Evolutionary conservation across 2,329 filamentous ascomycete species (phyloP).

Genomic region (Xylaria sp.): DNA sequence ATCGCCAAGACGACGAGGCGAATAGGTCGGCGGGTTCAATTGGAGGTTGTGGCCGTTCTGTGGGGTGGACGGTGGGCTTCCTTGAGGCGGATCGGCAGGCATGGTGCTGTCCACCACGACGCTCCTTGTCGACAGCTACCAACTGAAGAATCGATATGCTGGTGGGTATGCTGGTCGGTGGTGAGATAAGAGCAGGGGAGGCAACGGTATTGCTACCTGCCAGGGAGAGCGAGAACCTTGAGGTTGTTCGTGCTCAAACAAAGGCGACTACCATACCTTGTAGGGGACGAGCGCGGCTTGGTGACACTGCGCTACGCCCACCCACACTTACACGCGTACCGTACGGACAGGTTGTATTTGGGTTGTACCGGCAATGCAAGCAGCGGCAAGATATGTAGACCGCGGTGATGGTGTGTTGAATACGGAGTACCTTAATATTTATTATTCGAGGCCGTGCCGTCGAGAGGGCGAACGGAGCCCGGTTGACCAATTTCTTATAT

Average conservation of each 20-base stretch:
- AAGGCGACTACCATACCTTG: too few relatives aligned
- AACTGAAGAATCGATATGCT: constrained; percentile 9
- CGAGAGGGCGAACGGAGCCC: not conserved
- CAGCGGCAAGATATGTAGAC: not conserved
- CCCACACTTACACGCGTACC: too few relatives aligned
- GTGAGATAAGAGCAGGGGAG: not conserved
- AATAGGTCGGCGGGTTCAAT: constrained; percentile 27
- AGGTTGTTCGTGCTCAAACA: not conserved
- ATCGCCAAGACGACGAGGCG: constrained; percentile 36
- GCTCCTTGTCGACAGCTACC: constrained; percentile 11
- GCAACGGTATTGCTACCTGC: not conserved
- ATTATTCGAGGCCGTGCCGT: constrained; percentile 1
- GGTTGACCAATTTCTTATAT: not conserved
- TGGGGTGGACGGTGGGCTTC: constrained; percentile 33
- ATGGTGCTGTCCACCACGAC: constrained; percentile 14
- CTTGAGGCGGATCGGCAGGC: constrained; percentile 27
- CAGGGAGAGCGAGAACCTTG: not conserved
- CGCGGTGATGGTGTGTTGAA: not conserved
- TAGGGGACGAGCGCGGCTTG: too few relatives aligned
- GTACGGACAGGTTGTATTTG: constrained; percentile 1
- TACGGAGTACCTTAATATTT: constrained; percentile 11
- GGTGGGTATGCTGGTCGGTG: not conserved
- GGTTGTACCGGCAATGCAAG: constrained; percentile 8
- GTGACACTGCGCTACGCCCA: too few relatives aligned
- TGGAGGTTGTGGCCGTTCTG: constrained; percentile 23